Evolutionary conservation across 2,329 filamentous ascomycete species (phyloP).

Genomic region (Beauveria varroae): DNA sequence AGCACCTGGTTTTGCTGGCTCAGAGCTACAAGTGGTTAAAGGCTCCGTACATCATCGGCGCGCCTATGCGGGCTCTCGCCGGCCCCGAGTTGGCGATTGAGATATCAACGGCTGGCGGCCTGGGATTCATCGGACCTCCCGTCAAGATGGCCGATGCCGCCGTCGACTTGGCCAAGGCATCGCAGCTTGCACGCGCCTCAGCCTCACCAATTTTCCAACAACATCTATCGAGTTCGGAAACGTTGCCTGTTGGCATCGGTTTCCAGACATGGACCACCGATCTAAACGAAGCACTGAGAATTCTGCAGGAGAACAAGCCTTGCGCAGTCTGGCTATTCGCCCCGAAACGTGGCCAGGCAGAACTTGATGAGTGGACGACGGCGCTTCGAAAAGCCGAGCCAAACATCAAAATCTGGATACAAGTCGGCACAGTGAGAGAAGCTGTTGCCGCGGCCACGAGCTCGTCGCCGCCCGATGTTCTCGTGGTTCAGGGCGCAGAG

Average conservation of each 20-base stretch:
- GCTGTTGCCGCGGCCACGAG: slow-evolving; percentile 33
- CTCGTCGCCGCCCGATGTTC: slow-evolving; percentile 34
- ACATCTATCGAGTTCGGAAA: neutral
- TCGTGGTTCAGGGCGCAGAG: slow-evolving; percentile 46
- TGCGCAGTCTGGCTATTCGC: slow-evolving; percentile 43
- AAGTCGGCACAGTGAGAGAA: slow-evolving; percentile 41
- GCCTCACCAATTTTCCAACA: slow-evolving; percentile 9
- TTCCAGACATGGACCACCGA: slow-evolving; percentile 38
- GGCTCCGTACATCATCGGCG: slow-evolving; percentile 45
- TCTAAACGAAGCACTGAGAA: slow-evolving; percentile 22
- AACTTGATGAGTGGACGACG: slow-evolving; percentile 36
- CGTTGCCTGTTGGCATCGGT: slow-evolving; percentile 39
- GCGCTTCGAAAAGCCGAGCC: slow-evolving; percentile 32
- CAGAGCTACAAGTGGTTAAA: slow-evolving; percentile 27
- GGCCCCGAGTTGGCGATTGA: slow-evolving; percentile 48
- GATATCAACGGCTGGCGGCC: slow-evolving; percentile 63
- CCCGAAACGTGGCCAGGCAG: slow-evolving; percentile 27
- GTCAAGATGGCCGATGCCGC: slow-evolving; percentile 25
- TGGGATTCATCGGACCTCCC: slow-evolving; percentile 42
- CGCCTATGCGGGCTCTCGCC: slow-evolving; percentile 63
- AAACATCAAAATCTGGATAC: slow-evolving; percentile 43
- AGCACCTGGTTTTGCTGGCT: slow-evolving; percentile 7
- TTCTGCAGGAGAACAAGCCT: slow-evolving; percentile 24
- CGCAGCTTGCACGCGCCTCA: slow-evolving; percentile 17
- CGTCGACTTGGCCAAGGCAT: slow-evolving; percentile 23